phyloP scores from a whole-genome alignment of 164 flowering plant genomes.

The Aristolochia contorta region DNA sequence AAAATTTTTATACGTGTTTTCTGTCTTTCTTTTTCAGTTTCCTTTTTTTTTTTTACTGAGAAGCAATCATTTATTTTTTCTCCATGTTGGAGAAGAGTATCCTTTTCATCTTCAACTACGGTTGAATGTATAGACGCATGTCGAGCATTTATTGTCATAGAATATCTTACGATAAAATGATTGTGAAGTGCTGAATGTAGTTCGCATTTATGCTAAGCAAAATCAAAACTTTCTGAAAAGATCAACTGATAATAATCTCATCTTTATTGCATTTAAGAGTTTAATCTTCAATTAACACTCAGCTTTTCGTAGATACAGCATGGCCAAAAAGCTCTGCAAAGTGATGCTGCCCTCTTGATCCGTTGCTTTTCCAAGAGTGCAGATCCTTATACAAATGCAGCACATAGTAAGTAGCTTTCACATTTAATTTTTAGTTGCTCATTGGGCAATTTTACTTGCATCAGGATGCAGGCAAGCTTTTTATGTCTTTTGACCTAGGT shows the following conservation, averaged over 20 bases:
- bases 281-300: neutral
- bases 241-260: neutral
- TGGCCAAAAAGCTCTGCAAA: conserved; percentile 22
- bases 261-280: neutral
- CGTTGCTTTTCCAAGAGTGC: conserved; percentile 39
- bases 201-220: neutral
- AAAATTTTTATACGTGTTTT: neutral
- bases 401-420: conserved; percentile 30
- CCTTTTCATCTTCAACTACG: neutral
- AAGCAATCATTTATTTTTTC: neutral
- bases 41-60: neutral
- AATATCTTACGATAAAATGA: no score
- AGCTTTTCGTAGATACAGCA: conserved; percentile 31
- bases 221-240: neutral
- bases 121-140: neutral
- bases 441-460: neutral
- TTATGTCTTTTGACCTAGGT: neutral
- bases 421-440: neutral
- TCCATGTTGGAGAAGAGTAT: neutral
- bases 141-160: neutral
- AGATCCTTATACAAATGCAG: conserved; percentile 14
- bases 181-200: neutral
- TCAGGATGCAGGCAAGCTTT: neutral
- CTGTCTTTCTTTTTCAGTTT: neutral
- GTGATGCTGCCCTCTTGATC: conserved; percentile 24